Conservation (phyloP, 2,329 filamentous ascomycete genomes). For the Coniosporium tulheliwenetii region DNA sequence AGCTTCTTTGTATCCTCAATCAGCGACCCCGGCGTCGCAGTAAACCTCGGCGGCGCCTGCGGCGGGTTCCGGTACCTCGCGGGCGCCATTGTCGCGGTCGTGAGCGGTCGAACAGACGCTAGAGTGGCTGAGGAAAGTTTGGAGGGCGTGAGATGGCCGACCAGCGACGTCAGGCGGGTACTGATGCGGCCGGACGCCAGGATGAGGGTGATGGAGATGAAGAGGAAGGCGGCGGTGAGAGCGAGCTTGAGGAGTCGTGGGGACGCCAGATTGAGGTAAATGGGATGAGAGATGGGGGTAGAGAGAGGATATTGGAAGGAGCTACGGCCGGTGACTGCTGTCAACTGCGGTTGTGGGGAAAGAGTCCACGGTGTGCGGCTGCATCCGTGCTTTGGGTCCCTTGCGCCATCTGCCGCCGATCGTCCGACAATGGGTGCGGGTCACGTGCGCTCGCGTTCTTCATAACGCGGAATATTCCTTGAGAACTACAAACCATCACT, state of each 20-base stretch:
- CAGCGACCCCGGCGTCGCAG: slow-evolving; percentile 54
- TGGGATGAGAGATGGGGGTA: background rate
- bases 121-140: slow-evolving; percentile 12
- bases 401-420: too few species aligned
- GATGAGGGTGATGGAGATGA: slow-evolving; percentile 41
- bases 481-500: too few species aligned
- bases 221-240: slow-evolving; percentile 38
- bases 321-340: too few species aligned
- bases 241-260: slow-evolving; percentile 19
- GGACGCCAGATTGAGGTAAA: background rate
- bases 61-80: slow-evolving; percentile 57
- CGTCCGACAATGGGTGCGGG: too few species aligned
- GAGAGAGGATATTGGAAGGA: too few species aligned
- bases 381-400: too few species aligned
- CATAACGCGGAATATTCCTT: too few species aligned
- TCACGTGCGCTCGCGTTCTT: too few species aligned
- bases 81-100: slow-evolving; percentile 47
- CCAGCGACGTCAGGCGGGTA: slow-evolving; percentile 41
- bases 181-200: slow-evolving; percentile 50
- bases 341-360: too few species aligned
- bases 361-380: too few species aligned
- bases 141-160: slow-evolving; percentile 36
- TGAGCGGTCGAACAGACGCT: slow-evolving; percentile 18
- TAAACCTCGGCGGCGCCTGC: slow-evolving; percentile 65
- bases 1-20: slow-evolving; percentile 50